phyloP scores from a whole-genome alignment of 2,329 filamentous ascomycete species.

The Microsporum ferrugineum region DNA sequence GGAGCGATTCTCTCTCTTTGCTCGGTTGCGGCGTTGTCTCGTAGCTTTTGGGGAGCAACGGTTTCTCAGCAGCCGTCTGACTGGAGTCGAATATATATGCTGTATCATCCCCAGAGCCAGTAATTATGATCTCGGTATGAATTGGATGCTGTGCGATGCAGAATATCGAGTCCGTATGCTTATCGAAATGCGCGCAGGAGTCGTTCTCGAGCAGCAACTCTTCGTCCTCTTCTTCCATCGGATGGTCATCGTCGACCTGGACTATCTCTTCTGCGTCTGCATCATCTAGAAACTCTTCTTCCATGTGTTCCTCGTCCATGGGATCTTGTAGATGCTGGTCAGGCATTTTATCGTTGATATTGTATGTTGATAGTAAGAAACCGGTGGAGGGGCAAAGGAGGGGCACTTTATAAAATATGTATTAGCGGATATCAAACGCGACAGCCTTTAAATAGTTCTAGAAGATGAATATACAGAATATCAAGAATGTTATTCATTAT shows the following conservation, averaged over 20 bases:
- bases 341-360: not conserved
- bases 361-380: not conserved
- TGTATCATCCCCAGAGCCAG: slow-evolving; percentile 75
- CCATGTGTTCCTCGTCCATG: slow-evolving; percentile 18
- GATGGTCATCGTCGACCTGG: slow-evolving; percentile 56
- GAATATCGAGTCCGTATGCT: slow-evolving; percentile 84
- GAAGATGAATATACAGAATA: not conserved
- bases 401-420: not conserved
- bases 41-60: slow-evolving; percentile 66
- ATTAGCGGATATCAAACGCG: not conserved
- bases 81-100: slow-evolving; percentile 77
- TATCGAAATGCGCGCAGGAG: slow-evolving; percentile 83
- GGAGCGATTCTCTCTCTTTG: slow-evolving; percentile 49
- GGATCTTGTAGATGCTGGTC: not conserved
- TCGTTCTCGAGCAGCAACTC: slow-evolving; percentile 83
- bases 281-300: slow-evolving; percentile 61
- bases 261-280: slow-evolving; percentile 72
- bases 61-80: slow-evolving; percentile 43
- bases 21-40: slow-evolving; percentile 52
- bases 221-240: slow-evolving; percentile 47
- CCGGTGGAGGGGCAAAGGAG: not conserved
- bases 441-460: not conserved
- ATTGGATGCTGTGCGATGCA: slow-evolving; percentile 86
- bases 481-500: not conserved
- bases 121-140: slow-evolving; percentile 65